Evolutionary conservation across 208 protist species (phyloP).

Genomic region (Wallacemonas collosoma): DNA sequence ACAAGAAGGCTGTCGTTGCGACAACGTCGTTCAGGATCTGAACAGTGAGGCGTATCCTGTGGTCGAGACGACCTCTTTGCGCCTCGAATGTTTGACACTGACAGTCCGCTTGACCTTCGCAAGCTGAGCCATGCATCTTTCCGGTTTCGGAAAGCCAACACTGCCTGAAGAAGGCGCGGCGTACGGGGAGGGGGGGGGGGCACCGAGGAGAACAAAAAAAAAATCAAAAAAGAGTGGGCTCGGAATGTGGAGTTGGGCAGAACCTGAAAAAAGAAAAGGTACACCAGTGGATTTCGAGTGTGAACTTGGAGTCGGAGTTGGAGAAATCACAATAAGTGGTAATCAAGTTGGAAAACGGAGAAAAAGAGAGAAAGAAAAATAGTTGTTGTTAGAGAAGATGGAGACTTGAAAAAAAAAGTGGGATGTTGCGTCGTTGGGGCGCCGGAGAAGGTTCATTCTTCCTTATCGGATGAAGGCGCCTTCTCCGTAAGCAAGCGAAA

Average conservation of each 20-base stretch:
- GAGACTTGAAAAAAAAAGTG: conserved; percentile 18
- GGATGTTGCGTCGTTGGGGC: background rate
- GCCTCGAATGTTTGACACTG: no score
- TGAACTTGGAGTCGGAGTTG: conserved; percentile 6
- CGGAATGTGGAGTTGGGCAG: background rate
- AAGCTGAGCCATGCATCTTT: background rate
- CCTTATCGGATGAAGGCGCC: background rate
- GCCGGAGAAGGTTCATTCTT: background rate
- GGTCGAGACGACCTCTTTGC: no score
- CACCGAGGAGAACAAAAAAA: conserved; percentile 16
- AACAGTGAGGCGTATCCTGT: no score
- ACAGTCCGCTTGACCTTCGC: background rate
- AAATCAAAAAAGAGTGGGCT: background rate
- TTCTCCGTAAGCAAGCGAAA: conserved; percentile 19
- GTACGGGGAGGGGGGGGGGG: conserved; percentile 18
- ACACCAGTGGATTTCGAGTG: conserved; percentile 12
- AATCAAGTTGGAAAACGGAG: conserved; percentile 21
- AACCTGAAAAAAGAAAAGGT: conserved; percentile 22
- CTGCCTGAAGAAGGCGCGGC: conserved; percentile 12
- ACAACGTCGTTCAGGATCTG: no score
- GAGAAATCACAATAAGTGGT: conserved; percentile 18
- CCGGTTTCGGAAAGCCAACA: background rate
- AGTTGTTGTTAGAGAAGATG: conserved; percentile 20
- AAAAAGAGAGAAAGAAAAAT: conserved; percentile 14
- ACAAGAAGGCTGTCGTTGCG: no score